phyloP scores from a whole-genome alignment of 2,329 filamentous ascomycete genomes.

The Camillea tinctor region DNA sequence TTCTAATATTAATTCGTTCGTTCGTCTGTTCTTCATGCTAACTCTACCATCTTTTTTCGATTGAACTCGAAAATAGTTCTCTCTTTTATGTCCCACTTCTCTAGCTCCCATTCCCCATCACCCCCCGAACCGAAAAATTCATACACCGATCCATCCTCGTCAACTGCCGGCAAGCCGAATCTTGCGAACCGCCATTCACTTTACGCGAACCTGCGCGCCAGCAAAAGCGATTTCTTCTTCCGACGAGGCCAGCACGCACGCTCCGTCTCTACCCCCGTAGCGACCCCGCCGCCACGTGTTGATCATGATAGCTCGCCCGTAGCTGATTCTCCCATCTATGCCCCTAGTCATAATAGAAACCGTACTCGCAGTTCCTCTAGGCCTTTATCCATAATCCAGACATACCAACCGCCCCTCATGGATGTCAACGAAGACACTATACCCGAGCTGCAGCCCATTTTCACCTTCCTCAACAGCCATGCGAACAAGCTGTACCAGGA shows the following conservation, averaged over 20 bases:
- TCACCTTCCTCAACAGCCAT: slow-evolving; percentile 91
- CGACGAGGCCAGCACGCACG: slow-evolving; percentile 22
- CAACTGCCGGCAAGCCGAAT: slow-evolving; percentile 20
- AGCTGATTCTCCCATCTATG: slow-evolving; percentile 39
- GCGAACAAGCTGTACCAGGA: slow-evolving; percentile 97
- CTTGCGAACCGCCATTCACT: slow-evolving; percentile 9
- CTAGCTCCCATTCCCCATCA: slow-evolving; percentile 43
- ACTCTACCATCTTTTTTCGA: slow-evolving; percentile 27
- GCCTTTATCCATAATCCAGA: slow-evolving; percentile 82
- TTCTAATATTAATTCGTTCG: slow-evolving; percentile 6
- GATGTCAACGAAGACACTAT: slow-evolving; percentile 81
- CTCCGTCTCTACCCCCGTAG: slow-evolving; percentile 25
- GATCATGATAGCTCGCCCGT: slow-evolving; percentile 42
- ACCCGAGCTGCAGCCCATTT: slow-evolving; percentile 91
- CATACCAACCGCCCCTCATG: slow-evolving; percentile 83
- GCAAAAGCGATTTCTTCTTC: slow-evolving; percentile 23
- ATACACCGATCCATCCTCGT: slow-evolving; percentile 25
- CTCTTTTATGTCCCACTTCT: slow-evolving; percentile 85
- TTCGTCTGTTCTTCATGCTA: slow-evolving; percentile 31
- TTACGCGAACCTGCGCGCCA: slow-evolving; percentile 11
- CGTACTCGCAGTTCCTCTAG: slow-evolving; percentile 57
- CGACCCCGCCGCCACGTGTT: slow-evolving; percentile 26
- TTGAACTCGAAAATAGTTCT: slow-evolving; percentile 56
- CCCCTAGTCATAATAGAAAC: slow-evolving; percentile 24
- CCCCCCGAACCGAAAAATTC: slow-evolving; percentile 35